These are phyloP conservation scores for Alternaria viburni DNA, from an alignment of 2,329 filamentous ascomycete species.

Conservation along the genomic window DNA sequence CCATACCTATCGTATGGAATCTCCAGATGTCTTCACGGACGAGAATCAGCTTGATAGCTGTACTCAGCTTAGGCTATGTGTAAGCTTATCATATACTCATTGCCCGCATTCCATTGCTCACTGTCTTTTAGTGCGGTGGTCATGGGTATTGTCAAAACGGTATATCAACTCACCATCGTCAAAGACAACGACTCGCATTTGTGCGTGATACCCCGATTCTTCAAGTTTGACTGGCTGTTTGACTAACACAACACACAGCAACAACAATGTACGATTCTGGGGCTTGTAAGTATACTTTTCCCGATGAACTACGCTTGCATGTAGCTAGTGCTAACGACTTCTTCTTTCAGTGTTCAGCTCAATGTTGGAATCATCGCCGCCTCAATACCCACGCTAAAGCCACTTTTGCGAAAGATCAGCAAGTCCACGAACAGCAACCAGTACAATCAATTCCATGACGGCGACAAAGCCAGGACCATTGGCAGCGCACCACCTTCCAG, in stretches of 20 bases:
- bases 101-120: background rate
- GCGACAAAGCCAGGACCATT: background rate
- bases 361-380: constrained; percentile 7
- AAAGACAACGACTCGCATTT: background rate
- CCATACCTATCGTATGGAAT: constrained; percentile 2
- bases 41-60: background rate
- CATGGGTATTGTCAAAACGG: background rate
- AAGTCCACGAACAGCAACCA: background rate
- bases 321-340: background rate
- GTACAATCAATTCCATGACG: background rate
- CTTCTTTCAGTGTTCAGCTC: constrained; percentile 1
- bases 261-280: background rate
- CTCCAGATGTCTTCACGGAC: background rate
- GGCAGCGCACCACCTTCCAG: background rate
- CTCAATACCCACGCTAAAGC: constrained; percentile 5
- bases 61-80: constrained; percentile 2
- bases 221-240: background rate
- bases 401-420: background rate
- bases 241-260: background rate
- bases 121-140: background rate
- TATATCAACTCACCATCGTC: background rate
- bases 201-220: background rate
- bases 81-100: background rate
- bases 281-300: background rate
- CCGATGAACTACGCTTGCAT: background rate